Evolutionary conservation across 345 rosid genomes (phyloP).

Genomic region (Garcia nutans): DNA sequence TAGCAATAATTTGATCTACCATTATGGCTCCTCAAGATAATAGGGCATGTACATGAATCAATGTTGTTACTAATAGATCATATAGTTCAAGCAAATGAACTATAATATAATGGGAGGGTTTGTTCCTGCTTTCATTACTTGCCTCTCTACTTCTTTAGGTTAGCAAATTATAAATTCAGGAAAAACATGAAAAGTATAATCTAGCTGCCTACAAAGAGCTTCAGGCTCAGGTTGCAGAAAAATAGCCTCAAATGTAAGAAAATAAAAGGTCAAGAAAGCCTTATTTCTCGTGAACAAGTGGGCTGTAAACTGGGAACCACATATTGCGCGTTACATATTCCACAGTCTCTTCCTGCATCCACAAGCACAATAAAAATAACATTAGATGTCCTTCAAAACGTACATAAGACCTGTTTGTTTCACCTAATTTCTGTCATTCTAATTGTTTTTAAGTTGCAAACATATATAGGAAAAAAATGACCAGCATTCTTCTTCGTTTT

Average conservation of each 20-base stretch:
- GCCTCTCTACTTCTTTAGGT: slow-evolving; percentile 5
- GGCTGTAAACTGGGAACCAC: slow-evolving; percentile 95
- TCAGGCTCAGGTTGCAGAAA: slow-evolving; percentile 1
- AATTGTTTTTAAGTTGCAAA: background rate
- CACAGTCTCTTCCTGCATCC: slow-evolving; percentile 81
- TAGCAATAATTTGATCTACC: background rate
- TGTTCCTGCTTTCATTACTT: slow-evolving; percentile 1
- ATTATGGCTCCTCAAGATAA: background rate
- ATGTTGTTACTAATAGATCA: background rate
- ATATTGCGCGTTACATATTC: slow-evolving; percentile 56
- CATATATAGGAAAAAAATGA: background rate
- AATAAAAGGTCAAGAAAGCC: background rate
- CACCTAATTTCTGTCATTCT: background rate
- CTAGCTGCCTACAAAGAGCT: background rate
- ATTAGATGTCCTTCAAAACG: background rate
- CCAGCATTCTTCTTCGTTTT: background rate
- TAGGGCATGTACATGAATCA: background rate
- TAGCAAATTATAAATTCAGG: slow-evolving; percentile 2
- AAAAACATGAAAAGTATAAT: background rate
- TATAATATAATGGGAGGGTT: background rate
- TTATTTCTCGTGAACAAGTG: slow-evolving; percentile 91
- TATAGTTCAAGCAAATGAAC: background rate
- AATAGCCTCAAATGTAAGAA: background rate
- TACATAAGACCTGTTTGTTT: background rate
- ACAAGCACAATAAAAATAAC: background rate